phyloP scores from a whole-genome alignment of 2,329 filamentous ascomycete species.

The Myotisia sp. region DNA sequence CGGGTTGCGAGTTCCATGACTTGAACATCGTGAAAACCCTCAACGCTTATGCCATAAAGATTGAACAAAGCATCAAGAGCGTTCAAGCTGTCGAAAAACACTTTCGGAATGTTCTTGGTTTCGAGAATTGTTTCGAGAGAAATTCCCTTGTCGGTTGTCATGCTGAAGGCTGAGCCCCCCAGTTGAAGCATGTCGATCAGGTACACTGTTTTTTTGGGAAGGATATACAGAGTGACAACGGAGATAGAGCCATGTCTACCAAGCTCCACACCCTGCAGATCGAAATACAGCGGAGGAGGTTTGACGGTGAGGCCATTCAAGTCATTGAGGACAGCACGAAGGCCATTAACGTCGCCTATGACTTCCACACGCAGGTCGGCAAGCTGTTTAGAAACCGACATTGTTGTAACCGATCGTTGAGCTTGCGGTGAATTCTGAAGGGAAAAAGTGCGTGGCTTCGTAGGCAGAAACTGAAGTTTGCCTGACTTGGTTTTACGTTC shows the following conservation, averaged over 20 bases:
- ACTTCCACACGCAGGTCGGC: no score
- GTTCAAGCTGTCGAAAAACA: slow-evolving; percentile 47
- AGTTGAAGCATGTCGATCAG: slow-evolving; percentile 36
- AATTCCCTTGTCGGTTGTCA: slow-evolving; percentile 11
- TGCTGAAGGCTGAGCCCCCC: slow-evolving; percentile 27
- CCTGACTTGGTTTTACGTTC: no score
- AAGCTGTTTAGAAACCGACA: no score
- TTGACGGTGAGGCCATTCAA: slow-evolving; percentile 15
- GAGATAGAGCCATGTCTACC: slow-evolving; percentile 32
- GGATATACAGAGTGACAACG: slow-evolving; percentile 29
- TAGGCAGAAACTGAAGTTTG: no score
- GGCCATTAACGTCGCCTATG: no score
- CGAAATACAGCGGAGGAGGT: slow-evolving; percentile 32
- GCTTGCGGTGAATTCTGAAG: no score
- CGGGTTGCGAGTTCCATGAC: slow-evolving; percentile 40
- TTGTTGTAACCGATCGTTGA: no score
- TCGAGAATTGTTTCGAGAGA: slow-evolving; percentile 33
- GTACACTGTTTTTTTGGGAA: slow-evolving; percentile 20
- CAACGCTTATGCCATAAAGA: slow-evolving; percentile 32
- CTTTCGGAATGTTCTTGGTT: slow-evolving; percentile 32
- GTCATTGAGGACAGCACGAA: slow-evolving; percentile 14
- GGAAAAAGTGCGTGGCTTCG: no score
- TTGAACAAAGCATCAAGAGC: slow-evolving; percentile 43
- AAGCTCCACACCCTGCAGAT: slow-evolving; percentile 37
- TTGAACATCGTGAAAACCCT: slow-evolving; percentile 40